Base-by-base conservation (phyloP, 371 early-diverging fungal species). In the Batkoa obscura region DNA sequence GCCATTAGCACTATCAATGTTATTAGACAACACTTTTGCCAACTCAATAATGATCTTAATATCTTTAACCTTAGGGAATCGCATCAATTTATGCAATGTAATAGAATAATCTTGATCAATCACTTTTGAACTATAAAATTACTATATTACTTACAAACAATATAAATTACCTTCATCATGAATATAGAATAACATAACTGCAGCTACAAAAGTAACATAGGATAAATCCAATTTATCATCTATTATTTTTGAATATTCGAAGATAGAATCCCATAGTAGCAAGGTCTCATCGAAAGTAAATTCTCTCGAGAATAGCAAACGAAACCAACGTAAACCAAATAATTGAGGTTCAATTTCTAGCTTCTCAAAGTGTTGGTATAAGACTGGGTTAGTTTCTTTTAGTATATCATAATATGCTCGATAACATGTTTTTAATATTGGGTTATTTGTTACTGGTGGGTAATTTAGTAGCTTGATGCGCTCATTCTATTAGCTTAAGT, bases 321-420 rank as follows among this genome's bases (percentile, higher is more conserved):
- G 78, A 43, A 90, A 69, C 94, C 94, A 94, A 13, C 92, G 80
- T 82, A 94, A 74, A 43, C 88, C 92, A 67, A 84, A 94, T 9
- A 94, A 74, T 63, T 94, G 94, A 1, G 94, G 94, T 58, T 94
- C 91, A 36, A 94, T 86, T 12, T 78, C 79, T 55, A 84, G 73
- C 38, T 63, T 62, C 48, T 72, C 76, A 49, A 94, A 60, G 58
- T 87, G 88, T 10, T 63, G 56, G 39, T 73, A 81, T 15, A 92
- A 71, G 9, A 76, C 71, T 12, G 73, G 71, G 63, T 94, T 92
- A 13, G 84, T 65, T 2, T 60, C 66, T 33, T 69, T 70, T 35
- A 94, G 70, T 57, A 80, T 66, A 38, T 85, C 76, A 60, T 81
- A 64, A 66, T 87, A 81, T 58, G 85, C 72, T 50, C 78, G 71